Conservation (phyloP, 495 filamentous ascomycete genomes). For the Neurospora tetrasperma region DNA sequence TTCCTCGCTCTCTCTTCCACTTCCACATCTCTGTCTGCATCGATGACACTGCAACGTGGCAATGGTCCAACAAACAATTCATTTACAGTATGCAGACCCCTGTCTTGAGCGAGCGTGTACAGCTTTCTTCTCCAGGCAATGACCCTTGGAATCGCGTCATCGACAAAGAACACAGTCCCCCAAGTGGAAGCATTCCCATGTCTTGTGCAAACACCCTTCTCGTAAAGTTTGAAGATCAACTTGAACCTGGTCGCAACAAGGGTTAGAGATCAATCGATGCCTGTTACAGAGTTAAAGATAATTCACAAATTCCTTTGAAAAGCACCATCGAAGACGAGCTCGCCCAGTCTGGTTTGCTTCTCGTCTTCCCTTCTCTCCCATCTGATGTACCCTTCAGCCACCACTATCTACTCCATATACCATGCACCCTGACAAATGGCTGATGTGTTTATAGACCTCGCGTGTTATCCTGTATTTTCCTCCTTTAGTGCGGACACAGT, state of each 20-base stretch:
- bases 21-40: neutral
- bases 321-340: neutral
- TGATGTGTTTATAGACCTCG: neutral
- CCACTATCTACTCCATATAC: neutral
- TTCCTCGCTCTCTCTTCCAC: neutral
- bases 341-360: neutral
- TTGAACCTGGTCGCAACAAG: neutral
- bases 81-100: neutral
- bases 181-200: neutral
- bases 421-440: neutral
- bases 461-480: neutral
- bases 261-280: neutral
- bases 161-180: neutral
- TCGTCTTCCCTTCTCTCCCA: neutral
- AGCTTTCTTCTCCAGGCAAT: neutral
- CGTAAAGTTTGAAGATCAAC: neutral
- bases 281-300: neutral
- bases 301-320: neutral
- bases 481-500: neutral
- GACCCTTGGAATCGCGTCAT: neutral
- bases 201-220: neutral
- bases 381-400: neutral
- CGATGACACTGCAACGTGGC: neutral
- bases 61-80: neutral
- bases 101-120: neutral